These are phyloP conservation scores for Exsudoporus frostii DNA, from an alignment of 768 basidiomycete genomes.

Conservation along the genomic window DNA sequence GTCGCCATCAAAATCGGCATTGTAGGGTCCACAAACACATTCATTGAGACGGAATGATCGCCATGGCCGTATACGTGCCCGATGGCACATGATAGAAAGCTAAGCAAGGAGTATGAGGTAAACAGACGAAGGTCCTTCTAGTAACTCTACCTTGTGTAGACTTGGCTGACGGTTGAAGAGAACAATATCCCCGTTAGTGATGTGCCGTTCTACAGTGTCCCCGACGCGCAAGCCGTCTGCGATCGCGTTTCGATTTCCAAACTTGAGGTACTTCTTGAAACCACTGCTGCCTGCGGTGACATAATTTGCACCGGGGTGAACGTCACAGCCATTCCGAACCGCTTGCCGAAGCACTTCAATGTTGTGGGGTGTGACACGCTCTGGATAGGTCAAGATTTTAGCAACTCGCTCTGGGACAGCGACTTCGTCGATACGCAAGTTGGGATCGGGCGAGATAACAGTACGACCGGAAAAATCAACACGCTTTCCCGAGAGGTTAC, in stretches of 20 bases:
- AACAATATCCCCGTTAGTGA: slow-evolving; percentile 93
- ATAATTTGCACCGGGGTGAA: slow-evolving; percentile 95
- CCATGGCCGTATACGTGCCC: slow-evolving; percentile 96
- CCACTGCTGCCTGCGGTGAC: slow-evolving; percentile 75
- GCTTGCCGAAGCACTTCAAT: slow-evolving; percentile 71
- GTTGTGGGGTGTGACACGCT: slow-evolving; percentile 91
- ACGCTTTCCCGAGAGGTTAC: slow-evolving; percentile 97
- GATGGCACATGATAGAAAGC: slow-evolving; percentile 99
- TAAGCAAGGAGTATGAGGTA: slow-evolving; percentile 27
- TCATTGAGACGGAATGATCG: slow-evolving; percentile 96
- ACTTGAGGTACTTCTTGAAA: slow-evolving; percentile 86
- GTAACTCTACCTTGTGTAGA: slow-evolving; percentile 75
- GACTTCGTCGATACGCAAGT: slow-evolving; percentile 96
- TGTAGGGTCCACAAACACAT: slow-evolving; percentile 98
- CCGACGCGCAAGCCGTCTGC: slow-evolving; percentile 84
- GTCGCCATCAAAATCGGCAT: slow-evolving; percentile 99
- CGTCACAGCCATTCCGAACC: slow-evolving; percentile 82
- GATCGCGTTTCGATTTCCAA: slow-evolving; percentile 75
- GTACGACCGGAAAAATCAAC: slow-evolving; percentile 98
- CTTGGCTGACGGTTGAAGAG: slow-evolving; percentile 98
- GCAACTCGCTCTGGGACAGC: slow-evolving; percentile 96
- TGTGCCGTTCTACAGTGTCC: slow-evolving; percentile 92
- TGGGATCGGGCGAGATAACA: slow-evolving; percentile 99
- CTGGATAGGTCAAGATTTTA: slow-evolving; percentile 93
- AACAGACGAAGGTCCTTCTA: background rate